Conservation (phyloP, 306 rosid genomes). For the Quercus wislizeni region DNA sequence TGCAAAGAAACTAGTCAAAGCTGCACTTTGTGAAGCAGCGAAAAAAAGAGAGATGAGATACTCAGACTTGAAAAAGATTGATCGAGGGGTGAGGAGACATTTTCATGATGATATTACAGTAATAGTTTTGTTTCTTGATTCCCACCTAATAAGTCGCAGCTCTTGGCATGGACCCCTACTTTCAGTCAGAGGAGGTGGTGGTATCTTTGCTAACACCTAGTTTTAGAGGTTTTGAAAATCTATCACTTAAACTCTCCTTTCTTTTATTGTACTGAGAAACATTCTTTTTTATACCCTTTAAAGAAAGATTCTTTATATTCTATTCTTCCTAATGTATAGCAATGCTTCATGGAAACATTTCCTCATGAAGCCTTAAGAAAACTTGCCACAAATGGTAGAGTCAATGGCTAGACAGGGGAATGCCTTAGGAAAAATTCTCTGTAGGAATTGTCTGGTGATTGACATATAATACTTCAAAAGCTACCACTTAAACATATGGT, state of each 20-base stretch:
- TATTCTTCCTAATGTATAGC: constrained; percentile 26
- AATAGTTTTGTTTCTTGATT: constrained; percentile 76
- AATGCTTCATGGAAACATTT: constrained; percentile 6
- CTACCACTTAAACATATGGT: background rate
- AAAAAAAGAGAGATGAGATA: constrained; percentile 98
- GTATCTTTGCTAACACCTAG: constrained; percentile 38
- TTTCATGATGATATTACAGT: constrained; percentile 97
- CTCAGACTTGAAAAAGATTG: constrained; percentile 87
- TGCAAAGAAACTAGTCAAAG: constrained; percentile 69
- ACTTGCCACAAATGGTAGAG: constrained; percentile 5
- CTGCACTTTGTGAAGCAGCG: constrained; percentile 83
- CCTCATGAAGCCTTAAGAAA: constrained; percentile 4
- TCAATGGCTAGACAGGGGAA: background rate
- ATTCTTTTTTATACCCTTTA: background rate
- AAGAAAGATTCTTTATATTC: constrained; percentile 14
- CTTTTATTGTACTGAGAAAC: constrained; percentile 24
- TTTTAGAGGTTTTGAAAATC: constrained; percentile 25
- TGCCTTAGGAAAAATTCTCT: background rate
- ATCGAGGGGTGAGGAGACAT: constrained; percentile 92
- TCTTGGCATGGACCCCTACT: constrained; percentile 47
- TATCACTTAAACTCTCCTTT: constrained; percentile 19
- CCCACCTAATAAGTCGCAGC: constrained; percentile 48
- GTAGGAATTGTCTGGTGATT: background rate
- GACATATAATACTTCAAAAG: background rate
- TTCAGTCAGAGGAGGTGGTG: constrained; percentile 65